Base-by-base conservation (phyloP, 2,329 filamentous ascomycete species). In the Rhynchosporium graminicola region DNA sequence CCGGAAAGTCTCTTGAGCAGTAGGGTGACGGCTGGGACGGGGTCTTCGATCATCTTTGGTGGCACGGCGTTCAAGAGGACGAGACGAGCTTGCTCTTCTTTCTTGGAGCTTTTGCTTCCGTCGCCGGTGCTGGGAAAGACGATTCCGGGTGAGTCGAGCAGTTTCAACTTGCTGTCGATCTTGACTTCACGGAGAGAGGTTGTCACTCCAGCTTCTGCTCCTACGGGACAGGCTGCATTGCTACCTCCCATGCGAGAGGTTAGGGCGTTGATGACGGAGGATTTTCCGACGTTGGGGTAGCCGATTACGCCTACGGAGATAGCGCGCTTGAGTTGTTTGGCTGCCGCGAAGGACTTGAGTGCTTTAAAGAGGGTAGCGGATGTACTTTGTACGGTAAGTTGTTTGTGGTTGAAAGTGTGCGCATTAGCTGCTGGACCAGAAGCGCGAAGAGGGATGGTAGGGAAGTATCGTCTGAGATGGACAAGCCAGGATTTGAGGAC, bases 231-330 rank as follows among this genome's bases (percentile, higher is more conserved):
- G 48, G 91, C 90, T 43, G 84, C 85, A 67, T 82, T 81, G 72
- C 84, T 87, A 61, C 87, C 83, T 68, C 88, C 86, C 69, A 97
- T 80, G 43, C 91, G 86, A 43, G 90, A 87, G 26, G 92, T 89
- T 61, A 97, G 86, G 15, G 92, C 91, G 76, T 97, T 97, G 82
- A 97, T 97, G 72, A 97, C 92, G 57, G 92, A 97, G 33, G 92
- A 96, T 80, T 97, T 97, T 74, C 93, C 93, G 63, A 97, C 93
- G 75, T 97, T 97, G 71, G 93, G 93, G 76, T 97, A 97, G 33
- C 93, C 93, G 70, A 97, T 96, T 65, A 97, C 91, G 68, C 93
- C 93, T 64, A 97, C 93, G 26, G 91, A 93, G 71, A 96, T 87
- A 59, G 92, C 89, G 61, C 93, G 89, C 82, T 96, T 96, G 69